Evolutionary conservation across 208 protist genomes (phyloP), one percentile per base, ranked within the genome.

Genomic region (Cochliopodium minus): DNA sequence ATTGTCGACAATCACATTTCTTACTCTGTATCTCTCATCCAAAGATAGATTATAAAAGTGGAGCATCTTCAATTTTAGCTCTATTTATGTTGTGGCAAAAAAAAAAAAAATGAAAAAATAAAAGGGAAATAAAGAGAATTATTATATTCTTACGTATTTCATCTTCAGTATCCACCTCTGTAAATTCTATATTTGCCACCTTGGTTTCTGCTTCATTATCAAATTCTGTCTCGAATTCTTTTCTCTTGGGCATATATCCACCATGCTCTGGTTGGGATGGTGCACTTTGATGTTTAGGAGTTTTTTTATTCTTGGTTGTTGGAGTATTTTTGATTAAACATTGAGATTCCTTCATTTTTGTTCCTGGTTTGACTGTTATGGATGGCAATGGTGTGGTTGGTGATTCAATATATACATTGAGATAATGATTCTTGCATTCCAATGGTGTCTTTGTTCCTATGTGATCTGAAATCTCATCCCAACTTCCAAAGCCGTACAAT

Each of bases 351-450:
- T 9, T 42, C 10, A 17, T 23, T 17, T 42, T 15, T 5, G 11
- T 3, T 3, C 4, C 15, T 5, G 20, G 3, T 42, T 42, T 7
- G 3, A 23, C 15, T 38, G 34, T 15, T 11, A 15, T 11, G 34
- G 34, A 38, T 15, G 34, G 11, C 9, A 11, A 38, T 40, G 36
- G 11, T 40, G 36, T 40, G 11, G 13, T 29, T 4, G 34, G 38
- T 4, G 2, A 23, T 11, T 59, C 55, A 11, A 59, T 20, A 33
- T 59, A 59, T 5, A 32, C 2, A 10, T 5, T 59, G 36, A 33
- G 46, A 47, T 59, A 59, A 23, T 59, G 55, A 50, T 40, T 34
- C 2, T 50, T 36, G 23, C 55, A 59, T 42, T 59, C 38, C 5
- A 40, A 39, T 42, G n/a, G 26, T 10, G 1, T 47, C 9, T 59